phyloP scores from a whole-genome alignment of 2,329 filamentous ascomycete genomes.

The Curvularia spicifera region DNA sequence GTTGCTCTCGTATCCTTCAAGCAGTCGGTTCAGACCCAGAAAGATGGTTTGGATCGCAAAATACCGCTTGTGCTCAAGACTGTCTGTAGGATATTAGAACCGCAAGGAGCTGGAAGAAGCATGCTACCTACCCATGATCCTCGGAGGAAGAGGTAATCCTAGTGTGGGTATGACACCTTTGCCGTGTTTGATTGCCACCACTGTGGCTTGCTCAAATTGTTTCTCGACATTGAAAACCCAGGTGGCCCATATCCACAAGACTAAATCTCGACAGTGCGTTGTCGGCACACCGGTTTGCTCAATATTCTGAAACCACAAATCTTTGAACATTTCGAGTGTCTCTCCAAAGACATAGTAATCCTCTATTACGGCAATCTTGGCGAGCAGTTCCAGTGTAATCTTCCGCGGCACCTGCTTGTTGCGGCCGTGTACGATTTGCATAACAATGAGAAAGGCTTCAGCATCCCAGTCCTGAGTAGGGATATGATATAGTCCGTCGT shows the following conservation, averaged over 20 bases:
- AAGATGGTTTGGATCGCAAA: not conserved
- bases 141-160: not conserved
- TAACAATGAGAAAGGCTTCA: not conserved
- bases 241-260: conserved; percentile 4
- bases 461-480: not conserved
- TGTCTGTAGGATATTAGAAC: not conserved
- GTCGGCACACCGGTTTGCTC: not conserved
- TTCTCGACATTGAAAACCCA: conserved; percentile 1
- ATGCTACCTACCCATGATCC: not conserved
- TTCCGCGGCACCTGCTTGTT: conserved; percentile 1
- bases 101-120: not conserved
- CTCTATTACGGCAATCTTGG: conserved; percentile 1
- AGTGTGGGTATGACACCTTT: not conserved
- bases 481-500: not conserved
- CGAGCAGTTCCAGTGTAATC: not conserved
- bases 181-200: not conserved
- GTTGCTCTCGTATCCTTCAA: not conserved
- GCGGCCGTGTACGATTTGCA: not conserved
- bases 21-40: not conserved
- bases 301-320: not conserved
- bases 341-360: conserved; percentile 9
- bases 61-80: not conserved
- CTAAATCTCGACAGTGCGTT: not conserved
- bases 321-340: not conserved
- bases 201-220: not conserved